phyloP scores from a whole-genome alignment of 1,139 yeast genomes.

The Magnusiomyces sp. region DNA sequence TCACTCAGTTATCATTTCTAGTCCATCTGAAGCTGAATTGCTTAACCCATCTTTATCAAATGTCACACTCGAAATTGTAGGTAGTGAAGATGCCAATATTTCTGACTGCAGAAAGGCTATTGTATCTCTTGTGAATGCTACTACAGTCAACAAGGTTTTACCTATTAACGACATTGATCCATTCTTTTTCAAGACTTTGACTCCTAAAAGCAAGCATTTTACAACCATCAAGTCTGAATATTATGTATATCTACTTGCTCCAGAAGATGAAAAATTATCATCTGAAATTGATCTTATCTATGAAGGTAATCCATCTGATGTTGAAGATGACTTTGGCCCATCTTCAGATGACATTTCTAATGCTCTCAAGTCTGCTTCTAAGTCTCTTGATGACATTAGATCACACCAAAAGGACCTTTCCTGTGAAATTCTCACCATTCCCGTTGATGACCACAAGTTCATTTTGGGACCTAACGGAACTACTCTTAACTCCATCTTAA shows the following conservation, averaged over 20 bases:
- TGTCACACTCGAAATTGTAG: conserved; percentile 34
- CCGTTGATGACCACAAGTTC: conserved; percentile 48
- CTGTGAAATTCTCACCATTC: conserved; percentile 43
- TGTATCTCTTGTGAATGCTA: conserved; percentile 62
- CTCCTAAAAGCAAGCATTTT: conserved; percentile 32
- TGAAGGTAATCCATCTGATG: conserved; percentile 27
- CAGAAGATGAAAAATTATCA: conserved; percentile 31
- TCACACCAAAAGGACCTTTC: conserved; percentile 48
- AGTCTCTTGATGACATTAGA: conserved; percentile 50
- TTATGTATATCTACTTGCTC: conserved; percentile 50
- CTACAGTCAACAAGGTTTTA: conserved; percentile 58
- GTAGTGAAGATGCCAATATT: conserved; percentile 38
- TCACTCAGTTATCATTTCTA: conserved; percentile 45
- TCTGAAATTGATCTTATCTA: conserved; percentile 39
- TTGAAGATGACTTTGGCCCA: conserved; percentile 43
- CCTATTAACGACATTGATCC: conserved; percentile 59
- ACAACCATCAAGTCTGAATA: conserved; percentile 40
- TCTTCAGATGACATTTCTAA: conserved; percentile 29
- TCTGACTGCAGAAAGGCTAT: conserved; percentile 56
- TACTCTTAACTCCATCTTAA: conserved; percentile 41
- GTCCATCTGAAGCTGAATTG: conserved; percentile 40
- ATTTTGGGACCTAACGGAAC: conserved; percentile 46
- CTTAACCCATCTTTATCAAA: conserved; percentile 30
- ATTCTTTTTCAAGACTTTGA: conserved; percentile 49
- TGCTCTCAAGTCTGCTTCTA: conserved; percentile 38